Base-by-base conservation (phyloP, 345 rosid genomes). In the Populus euphratica region DNA sequence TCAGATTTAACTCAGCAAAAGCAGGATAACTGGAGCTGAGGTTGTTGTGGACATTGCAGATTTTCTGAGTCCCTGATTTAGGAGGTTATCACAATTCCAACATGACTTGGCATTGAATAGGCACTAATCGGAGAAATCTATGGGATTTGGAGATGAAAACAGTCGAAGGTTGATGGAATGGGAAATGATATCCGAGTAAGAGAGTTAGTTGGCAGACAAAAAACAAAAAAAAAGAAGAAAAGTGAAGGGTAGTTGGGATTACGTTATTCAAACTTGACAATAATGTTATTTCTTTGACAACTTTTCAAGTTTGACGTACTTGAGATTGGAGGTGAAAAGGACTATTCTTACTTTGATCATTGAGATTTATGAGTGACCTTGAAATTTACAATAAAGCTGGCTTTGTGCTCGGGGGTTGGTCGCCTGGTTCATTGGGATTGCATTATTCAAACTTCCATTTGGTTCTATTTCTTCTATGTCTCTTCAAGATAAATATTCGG, bases 1-100 rank as follows among this genome's bases (percentile, higher is more conserved):
- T 85, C 81, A 79, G 89, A 84, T 84, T 76, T 61, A 76, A 56
- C 83, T 74, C 76, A 77, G 76, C 69, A 79, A 75, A 83, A 69
- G 83, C 86, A 39, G 65, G 78, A 77, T 80, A 76, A 74, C 68
- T 69, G 86, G 81, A 76, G 82, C 85, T 69, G 72, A 77, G 81
- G 71, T 44, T 73, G 70, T 77, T 83, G 69, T 70, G 86, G 81
- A 70, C 72, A 74, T 83, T 76, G 81, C 82, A 9, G 73, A 74
- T 75, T 78, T 65, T 77, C 70, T 27, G 70, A 79, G 25, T 78
- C 63, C 31, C 54, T 65, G 20, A 27, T 79, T 50, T 83, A 76
- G 27, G 59, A 80, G 81, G 69, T 74, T 65, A n/a, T 62, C 79
- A 75, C 69, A 76, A 56, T 82, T 78, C 68, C 47, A 80, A 65